A percentile compares a stretch with the other conserved stretches of the same genome.
Conservation (phyloP, 176 grass and related monocot genomes). For the Avena eriantha region DNA sequence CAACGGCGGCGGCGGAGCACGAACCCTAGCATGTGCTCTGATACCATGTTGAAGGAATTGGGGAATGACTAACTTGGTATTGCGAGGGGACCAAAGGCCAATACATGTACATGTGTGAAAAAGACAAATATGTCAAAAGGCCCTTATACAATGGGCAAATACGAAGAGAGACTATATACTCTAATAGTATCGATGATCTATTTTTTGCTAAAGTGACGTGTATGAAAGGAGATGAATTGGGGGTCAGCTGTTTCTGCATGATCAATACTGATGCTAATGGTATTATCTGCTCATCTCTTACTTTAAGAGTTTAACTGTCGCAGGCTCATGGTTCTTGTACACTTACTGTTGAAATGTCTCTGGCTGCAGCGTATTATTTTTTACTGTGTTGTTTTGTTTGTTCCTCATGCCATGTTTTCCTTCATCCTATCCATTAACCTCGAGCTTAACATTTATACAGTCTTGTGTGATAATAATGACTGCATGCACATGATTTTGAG, state of each 20-base stretch:
- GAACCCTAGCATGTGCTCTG: too few relatives aligned
- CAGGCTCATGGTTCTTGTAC: background rate
- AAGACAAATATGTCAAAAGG: too few relatives aligned
- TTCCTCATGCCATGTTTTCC: background rate
- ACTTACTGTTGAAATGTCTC: background rate
- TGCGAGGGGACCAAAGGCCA: too few relatives aligned
- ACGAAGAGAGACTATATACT: too few relatives aligned
- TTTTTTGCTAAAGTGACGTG: background rate
- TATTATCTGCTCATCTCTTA: background rate
- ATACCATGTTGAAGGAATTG: too few relatives aligned
- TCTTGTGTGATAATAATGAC: background rate
- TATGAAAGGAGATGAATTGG: background rate
- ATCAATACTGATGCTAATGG: background rate
- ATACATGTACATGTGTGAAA: too few relatives aligned
- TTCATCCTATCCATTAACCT: background rate
- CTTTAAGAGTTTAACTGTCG: background rate
- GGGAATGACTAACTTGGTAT: too few relatives aligned
- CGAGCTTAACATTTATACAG: background rate
- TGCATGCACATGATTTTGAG: slow-evolving; percentile 7
- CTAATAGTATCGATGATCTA: background rate
- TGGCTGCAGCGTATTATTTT: background rate
- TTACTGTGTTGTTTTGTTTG: background rate
- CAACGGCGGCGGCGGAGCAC: too few relatives aligned
- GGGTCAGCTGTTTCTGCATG: background rate
- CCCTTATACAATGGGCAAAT: too few relatives aligned